Evolutionary conservation across 306 rosid genomes (phyloP).

Genomic region (Hippophae rhamnoides): DNA sequence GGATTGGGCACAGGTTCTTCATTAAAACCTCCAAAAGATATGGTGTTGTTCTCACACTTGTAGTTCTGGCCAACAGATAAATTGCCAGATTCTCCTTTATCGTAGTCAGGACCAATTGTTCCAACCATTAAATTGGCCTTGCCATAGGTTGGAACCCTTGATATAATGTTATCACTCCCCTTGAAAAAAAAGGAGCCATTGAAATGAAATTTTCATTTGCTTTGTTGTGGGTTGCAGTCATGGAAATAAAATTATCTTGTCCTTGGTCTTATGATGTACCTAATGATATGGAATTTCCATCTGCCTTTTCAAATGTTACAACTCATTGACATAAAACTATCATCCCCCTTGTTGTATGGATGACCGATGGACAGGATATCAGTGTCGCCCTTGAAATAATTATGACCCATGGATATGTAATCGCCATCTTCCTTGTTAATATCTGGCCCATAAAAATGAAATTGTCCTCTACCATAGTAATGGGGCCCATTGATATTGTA

Average conservation of each 20-base stretch:
- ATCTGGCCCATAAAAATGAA: slow-evolving; percentile 5
- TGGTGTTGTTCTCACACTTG: slow-evolving; percentile 48
- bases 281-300: slow-evolving; percentile 15
- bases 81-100: slow-evolving; percentile 44
- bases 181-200: slow-evolving; percentile 41
- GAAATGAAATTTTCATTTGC: slow-evolving; percentile 50
- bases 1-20: slow-evolving; percentile 35
- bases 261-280: slow-evolving; percentile 49
- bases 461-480: slow-evolving; percentile 42
- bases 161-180: slow-evolving; percentile 35
- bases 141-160: slow-evolving; percentile 51
- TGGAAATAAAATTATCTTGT: slow-evolving; percentile 45
- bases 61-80: slow-evolving; percentile 40
- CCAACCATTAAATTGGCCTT: slow-evolving; percentile 43
- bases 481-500: slow-evolving; percentile 30
- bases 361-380: slow-evolving; percentile 52
- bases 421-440: too few relatives aligned
- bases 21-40: slow-evolving; percentile 64
- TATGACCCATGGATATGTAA: slow-evolving; percentile 48
- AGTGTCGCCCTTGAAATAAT: slow-evolving; percentile 51
- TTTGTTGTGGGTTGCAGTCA: slow-evolving; percentile 48
- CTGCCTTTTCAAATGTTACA: slow-evolving; percentile 62
- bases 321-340: slow-evolving; percentile 60
- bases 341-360: slow-evolving; percentile 55
- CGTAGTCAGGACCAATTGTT: slow-evolving; percentile 38